Base-by-base conservation (phyloP, 2,329 filamentous ascomycete species). In the Parasarocladium wereldwijsianum region DNA sequence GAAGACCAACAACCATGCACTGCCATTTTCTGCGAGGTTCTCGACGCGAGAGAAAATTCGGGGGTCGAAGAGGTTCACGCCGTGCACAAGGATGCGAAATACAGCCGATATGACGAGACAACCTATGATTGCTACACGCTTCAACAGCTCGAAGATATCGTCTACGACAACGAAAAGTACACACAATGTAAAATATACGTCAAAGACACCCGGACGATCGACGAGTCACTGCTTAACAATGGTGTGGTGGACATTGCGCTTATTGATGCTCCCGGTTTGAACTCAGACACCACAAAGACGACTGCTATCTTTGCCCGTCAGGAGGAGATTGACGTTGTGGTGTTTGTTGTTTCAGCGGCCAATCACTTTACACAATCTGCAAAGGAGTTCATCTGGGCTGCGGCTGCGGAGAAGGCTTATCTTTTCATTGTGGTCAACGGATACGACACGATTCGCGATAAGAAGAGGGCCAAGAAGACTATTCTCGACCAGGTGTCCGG, bases 391-490 rank as follows among this genome's bases (percentile, higher is more conserved):
- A 93, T 98, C 37, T 81, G 82, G 64, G 87, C 87, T 29, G 90
- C 90, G 2, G 90, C 90, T 1, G 75, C 87, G 23, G 90, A 98
- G 48, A 98, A 98, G 56, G 87, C 90, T 0, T 98, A 98, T 49
- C 86, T 98, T 38, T 98, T 98, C 52, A 93, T 98, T 53, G 90
- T 98, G 10, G 90, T 98, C 40, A 98, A 98, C 49, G 86, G 87
- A 12, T 98, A 85, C 45, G 90, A 98, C 54, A 79, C 80, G 36
- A 96, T 98, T 43, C 70, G 79, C 38, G 86, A 96, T 53, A 90
- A 94, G 59, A 67, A 83, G 35, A 69, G 87, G 35, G 96, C 87
- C 51, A 72, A 93, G 51, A 84, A 90, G 47, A 81, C 84, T 71
- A 90, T 98, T 29, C 53, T 98, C 35, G 85, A 94, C 43, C 87